Base-by-base conservation (phyloP, 345 rosid species). In the Ailanthus altissimus region DNA sequence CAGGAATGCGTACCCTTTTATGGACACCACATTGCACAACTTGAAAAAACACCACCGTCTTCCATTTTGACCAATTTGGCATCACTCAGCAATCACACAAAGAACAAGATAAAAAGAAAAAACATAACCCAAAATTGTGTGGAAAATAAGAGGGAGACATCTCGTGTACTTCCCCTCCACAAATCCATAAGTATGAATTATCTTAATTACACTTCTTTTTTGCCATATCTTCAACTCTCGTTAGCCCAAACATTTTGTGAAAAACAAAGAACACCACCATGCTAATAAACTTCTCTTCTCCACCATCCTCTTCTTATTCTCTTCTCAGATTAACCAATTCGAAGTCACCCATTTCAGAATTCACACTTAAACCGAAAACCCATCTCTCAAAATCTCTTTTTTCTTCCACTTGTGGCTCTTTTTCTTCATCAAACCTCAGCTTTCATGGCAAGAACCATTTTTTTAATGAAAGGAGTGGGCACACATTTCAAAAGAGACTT, bases 261-360 rank as follows among this genome's bases (percentile, higher is more conserved):
- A 51, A 5, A 38, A 8, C 57, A 45, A 25, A 70, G 75, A 76
- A 85, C n/a, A 32, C 38, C 38, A 75, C 91, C 90, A 95, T 95
- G 98, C 81, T 91, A 42, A 79, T 88, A 75, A 86, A 85, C 82
- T 83, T 88, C 83, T 85, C 94, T 15, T 85, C 85, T 67, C 84
- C 88, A 60, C 79, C 86, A 14, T 77, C 84, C 77, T 72, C 88
- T 23, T 81, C 81, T 67, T 74, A 77, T 79, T 81, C 84, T 59
- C 84, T 86, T 68, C 43, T 75, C 77, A 80, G 68, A 75, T 74
- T 77, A 36, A 28, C 84, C 73, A 70, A 64, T 82, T 83, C 86
- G 47, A 87, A 73, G 81, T 67, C 86, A 10, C 86, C 82, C 62
- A 57, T 67, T 62, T 74, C 87, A 6, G 87, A 82, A 5, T 76